A percentile compares a stretch with the other conserved stretches of the same genome.
Conservation (phyloP, 1,139 yeast genomes). For the Taphrina sp. region DNA sequence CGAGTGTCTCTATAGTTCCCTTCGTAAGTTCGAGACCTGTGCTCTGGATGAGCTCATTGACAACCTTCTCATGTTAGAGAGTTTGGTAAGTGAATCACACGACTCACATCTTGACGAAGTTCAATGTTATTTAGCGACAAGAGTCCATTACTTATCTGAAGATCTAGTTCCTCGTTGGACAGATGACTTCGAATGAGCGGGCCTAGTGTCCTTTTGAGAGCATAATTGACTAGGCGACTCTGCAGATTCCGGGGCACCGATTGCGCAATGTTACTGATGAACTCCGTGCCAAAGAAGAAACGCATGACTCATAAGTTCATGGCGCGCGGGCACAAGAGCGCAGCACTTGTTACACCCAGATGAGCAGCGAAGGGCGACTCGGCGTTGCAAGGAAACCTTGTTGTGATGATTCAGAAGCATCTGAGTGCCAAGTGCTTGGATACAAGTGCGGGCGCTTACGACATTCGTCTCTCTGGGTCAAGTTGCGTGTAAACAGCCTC, state of each 20-base stretch:
- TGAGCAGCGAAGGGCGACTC: too few relatives aligned
- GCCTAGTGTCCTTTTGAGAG: constrained; percentile 5
- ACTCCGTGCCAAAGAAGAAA: background rate
- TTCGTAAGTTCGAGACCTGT: constrained; percentile 2
- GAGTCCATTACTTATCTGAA: constrained; percentile 12
- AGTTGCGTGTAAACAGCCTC: too few relatives aligned
- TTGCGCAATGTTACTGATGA: background rate
- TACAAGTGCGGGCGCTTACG: too few relatives aligned
- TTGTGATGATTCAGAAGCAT: too few relatives aligned
- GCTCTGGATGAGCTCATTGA: background rate
- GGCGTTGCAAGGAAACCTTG: too few relatives aligned
- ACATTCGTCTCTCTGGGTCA: too few relatives aligned
- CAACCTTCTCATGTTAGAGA: too few relatives aligned
- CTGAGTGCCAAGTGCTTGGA: too few relatives aligned
- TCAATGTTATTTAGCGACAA: constrained; percentile 10
- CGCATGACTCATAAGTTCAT: too few relatives aligned
- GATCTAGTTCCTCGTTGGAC: constrained; percentile 11
- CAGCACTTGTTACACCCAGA: too few relatives aligned
- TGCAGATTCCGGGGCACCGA: constrained; percentile 9
- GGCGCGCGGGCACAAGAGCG: too few relatives aligned
- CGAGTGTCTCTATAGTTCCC: constrained; percentile 8
- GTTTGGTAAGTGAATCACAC: too few relatives aligned
- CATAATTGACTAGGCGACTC: constrained; percentile 21
- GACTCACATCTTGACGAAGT: constrained; percentile 22
- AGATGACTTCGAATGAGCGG: constrained; percentile 12